Percentiles rank a stretch among this genome's conserved stretches.
These are phyloP conservation scores for Eucalyptus sp. DNA, from an alignment of 345 rosid species.

Conservation along the genomic window DNA sequence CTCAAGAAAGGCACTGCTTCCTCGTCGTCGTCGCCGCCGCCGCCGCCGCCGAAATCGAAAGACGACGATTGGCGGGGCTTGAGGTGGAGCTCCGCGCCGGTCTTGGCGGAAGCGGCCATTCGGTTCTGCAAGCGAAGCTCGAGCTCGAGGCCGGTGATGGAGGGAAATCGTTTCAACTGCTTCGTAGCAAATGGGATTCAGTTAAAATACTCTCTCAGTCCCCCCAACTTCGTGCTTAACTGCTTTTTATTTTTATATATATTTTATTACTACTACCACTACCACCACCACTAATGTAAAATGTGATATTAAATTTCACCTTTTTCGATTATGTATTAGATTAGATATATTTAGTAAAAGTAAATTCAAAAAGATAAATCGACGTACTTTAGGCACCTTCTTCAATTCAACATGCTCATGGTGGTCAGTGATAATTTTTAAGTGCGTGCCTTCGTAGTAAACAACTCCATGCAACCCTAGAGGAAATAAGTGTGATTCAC, in stretches of 20 bases:
- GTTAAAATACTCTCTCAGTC: not conserved
- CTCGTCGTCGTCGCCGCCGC: not conserved
- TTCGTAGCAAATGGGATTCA: not conserved
- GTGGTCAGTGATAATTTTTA: not conserved
- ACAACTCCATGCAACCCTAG: not conserved
- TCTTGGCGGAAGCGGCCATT: constrained; percentile 8
- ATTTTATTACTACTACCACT: too few relatives aligned
- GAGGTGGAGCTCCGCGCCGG: constrained; percentile 8
- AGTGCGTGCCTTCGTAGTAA: not conserved
- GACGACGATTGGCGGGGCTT: not conserved
- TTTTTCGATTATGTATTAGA: rapidly evolving
- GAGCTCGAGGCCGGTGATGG: not conserved
- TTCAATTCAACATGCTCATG: not conserved
- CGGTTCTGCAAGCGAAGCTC: not conserved
- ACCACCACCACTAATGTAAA: not conserved
- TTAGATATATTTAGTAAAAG: not conserved
- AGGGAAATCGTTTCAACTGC: not conserved
- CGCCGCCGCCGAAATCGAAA: not conserved
- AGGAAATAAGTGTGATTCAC: not conserved
- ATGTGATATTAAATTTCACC: not conserved
- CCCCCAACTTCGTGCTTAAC: not conserved
- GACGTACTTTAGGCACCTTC: not conserved
- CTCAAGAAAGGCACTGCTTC: constrained; percentile 49
- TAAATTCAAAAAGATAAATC: not conserved
- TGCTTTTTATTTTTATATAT: not conserved